Base-by-base conservation (phyloP, 2,329 filamentous ascomycete genomes). In the Scorias spongiosa region DNA sequence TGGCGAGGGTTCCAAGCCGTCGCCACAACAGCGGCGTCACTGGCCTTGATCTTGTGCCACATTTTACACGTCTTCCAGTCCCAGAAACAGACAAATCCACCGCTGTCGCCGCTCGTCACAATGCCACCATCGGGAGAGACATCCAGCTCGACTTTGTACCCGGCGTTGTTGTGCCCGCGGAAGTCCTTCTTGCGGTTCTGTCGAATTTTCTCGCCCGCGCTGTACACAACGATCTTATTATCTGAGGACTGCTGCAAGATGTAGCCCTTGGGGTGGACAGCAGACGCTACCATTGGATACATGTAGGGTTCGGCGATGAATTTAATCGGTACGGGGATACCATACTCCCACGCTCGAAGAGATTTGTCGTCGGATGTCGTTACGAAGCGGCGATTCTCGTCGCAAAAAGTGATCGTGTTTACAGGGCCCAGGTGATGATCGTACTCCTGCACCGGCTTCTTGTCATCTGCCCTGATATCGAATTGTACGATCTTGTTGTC, bases 31-130 rank as follows among this genome's bases (percentile, higher is more conserved):
- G 88, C 78, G 43, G 81, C 76, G 44, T 86, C 87, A 46, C 84
- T 79, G 18, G 86, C 88, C 65, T 83, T 77, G 51, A 98, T 78
- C 72, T 96, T 96, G 66, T 94, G 86, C 66, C 86, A 94, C 87
- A 98, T 89, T 68, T 95, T 96, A 63, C 89, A 93, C 34, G 87
- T 95, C 75, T 98, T 98, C 85, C 88, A 98, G 65, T 96, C 91
- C 86, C 88, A 98, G 67, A 96, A 95, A 65, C 84, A 93, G 40
- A 94, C 78, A 57, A 77, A 95, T 30, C 93, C 91, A 12, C 77
- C 86, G 42, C 78, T 84, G 63, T 98, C 91, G 48, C 91, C 91
- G 14, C 77, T 84, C 15, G 79, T 81, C 44, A 98, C 70, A 61
- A 95, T 93, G 59, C 93, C 86, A 0, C 91, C 91, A 60, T 96